phyloP scores from a whole-genome alignment of 192 early-diverging fungal species.

The Backusella circina region DNA sequence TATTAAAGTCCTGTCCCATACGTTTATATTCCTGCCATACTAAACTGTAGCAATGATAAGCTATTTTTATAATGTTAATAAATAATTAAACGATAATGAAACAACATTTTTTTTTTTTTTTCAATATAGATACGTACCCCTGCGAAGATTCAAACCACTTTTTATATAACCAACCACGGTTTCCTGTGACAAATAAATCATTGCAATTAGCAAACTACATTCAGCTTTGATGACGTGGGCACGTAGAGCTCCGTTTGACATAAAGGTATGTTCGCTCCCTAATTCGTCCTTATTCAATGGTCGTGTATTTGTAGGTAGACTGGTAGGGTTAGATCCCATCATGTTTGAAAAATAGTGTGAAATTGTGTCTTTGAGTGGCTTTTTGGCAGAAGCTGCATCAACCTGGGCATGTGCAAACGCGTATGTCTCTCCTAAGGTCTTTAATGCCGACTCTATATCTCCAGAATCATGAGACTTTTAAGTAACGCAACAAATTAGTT shows the following conservation, averaged over 20 bases:
- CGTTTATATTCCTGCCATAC: constrained; percentile 41
- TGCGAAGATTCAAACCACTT: constrained; percentile 45
- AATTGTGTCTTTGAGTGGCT: constrained; percentile 30
- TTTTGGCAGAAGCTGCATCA: constrained; percentile 42
- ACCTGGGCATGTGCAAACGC: constrained; percentile 46
- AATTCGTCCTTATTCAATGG: constrained; percentile 15
- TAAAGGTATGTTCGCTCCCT: constrained; percentile 20
- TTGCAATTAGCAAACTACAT: constrained; percentile 39
- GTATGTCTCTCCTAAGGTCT: constrained; percentile 37
- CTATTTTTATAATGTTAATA: constrained; percentile 1
- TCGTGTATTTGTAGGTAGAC: constrained; percentile 24
- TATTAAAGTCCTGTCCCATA: constrained; percentile 33
- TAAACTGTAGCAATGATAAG: constrained; percentile 31
- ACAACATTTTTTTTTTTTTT: not conserved
- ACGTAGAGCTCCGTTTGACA: constrained; percentile 51
- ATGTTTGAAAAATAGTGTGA: constrained; percentile 39
- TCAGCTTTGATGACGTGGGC: constrained; percentile 51
- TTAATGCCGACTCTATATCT: constrained; percentile 41
- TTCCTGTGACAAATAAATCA: constrained; percentile 47
- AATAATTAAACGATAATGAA: not conserved
- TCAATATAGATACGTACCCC: constrained; percentile 36
- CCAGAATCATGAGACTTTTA: constrained; percentile 38
- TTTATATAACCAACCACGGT: constrained; percentile 51
- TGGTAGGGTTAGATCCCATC: constrained; percentile 29
- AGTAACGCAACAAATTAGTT: not conserved